Base-by-base conservation (phyloP, 257 asterid genomes). In the Penstemon davidsonii region DNA sequence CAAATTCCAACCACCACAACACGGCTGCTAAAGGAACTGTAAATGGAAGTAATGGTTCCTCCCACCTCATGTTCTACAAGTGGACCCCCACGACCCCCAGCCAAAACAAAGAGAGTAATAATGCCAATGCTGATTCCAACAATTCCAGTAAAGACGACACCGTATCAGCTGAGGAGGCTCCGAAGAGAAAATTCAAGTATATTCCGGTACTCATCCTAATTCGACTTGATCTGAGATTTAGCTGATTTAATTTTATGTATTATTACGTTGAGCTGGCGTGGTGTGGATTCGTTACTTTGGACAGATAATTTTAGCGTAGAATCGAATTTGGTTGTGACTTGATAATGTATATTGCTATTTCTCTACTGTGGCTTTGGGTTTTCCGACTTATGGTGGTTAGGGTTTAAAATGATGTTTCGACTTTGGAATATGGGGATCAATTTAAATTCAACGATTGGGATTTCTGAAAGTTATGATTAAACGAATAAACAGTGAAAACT, bases 21-120 rank as follows among this genome's bases (percentile, higher is more conserved):
- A 25, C 33, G 33, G 25, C 53, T 8, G n/a, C n/a, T 9, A 62
- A 44, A 7, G 52, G 52, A 55, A 25, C 33, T 25, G 33, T 25
- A 0, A 25, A 3, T 8, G 12, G 41, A 19, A 25, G 10, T 7
- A 55, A 55, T 8, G 15, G 11, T 39, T 59, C 95, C 69, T 75
- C 96, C n/a, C 96, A 84, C 62, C 86, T 91, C 9, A 25, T 83
- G 76, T 82, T 91, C 47, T 91, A 78, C 83, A 87, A 85, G 82
- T 91, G 98, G 98, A 85, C 95, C 8, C 94, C 93, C 33, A 74
- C 78, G 60, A 69, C 88, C 8, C 70, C 80, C 38, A 73, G 74
- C 80, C 88, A 82, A 67, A 78, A 73, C 68, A 81, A 78, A 43
- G 86, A 69, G 37, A 59, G 66, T n/a, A 75, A 8, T 37, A 72